Percentiles rank a stretch among this genome's conserved stretches.
Evolutionary conservation across 23 red algal species (phyloP).

Genomic region (Gracilaria domingensis): DNA sequence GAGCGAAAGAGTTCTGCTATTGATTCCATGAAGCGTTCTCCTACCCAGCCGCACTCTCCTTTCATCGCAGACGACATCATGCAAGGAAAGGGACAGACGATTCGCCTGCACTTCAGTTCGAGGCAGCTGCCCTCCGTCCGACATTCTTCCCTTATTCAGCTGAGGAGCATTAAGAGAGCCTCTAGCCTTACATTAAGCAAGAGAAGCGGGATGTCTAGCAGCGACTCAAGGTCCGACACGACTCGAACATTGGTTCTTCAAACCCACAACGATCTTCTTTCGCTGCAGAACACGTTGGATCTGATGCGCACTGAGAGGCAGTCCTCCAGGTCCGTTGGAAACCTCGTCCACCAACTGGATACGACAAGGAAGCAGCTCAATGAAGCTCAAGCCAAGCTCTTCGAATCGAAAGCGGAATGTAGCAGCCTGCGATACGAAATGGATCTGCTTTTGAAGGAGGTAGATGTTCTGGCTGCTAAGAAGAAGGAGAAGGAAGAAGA

Average conservation of each 20-base stretch:
- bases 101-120: constrained; percentile 18
- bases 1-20: constrained; percentile 29
- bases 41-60: constrained; percentile 26
- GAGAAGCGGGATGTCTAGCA: constrained; percentile 36
- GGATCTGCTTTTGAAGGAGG: constrained; percentile 40
- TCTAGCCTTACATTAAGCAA: constrained; percentile 47
- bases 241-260: constrained; percentile 54
- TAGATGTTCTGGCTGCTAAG: not conserved
- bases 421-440: constrained; percentile 34
- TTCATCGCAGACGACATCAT: constrained; percentile 31
- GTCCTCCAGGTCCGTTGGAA: constrained; percentile 40
- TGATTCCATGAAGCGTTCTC: not conserved
- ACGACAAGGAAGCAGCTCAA: constrained; percentile 27
- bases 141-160: constrained; percentile 23
- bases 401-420: constrained; percentile 34
- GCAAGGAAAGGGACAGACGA: constrained; percentile 1
- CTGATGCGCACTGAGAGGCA: constrained; percentile 61
- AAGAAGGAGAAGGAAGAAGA: constrained; percentile 27
- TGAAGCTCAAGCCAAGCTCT: constrained; percentile 5
- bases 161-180: constrained; percentile 18
- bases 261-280: constrained; percentile 29
- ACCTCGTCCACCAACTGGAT: constrained; percentile 37
- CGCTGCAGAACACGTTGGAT: constrained; percentile 39
- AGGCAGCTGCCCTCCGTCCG: constrained; percentile 2
- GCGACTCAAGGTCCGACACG: constrained; percentile 41